These are phyloP conservation scores for Sequoia sempervirens DNA, from an alignment of 75 land plant species.

Conservation along the genomic window DNA sequence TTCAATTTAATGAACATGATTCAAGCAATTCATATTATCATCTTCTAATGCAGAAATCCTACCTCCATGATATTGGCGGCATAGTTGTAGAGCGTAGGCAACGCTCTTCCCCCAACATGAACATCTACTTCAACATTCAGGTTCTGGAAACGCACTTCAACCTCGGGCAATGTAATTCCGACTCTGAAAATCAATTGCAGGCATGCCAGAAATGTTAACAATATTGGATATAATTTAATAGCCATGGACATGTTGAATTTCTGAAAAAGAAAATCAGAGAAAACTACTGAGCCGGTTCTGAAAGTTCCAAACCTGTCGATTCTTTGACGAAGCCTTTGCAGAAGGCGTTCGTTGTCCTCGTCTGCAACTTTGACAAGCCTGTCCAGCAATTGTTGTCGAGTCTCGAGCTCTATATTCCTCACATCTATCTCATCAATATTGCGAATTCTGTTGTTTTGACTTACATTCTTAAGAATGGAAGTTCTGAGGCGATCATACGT, in stretches of 20 bases:
- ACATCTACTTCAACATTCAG: slow-evolving; percentile 26
- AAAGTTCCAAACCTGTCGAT: slow-evolving; percentile 21
- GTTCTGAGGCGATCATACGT: slow-evolving; percentile 27
- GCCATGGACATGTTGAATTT: neutral
- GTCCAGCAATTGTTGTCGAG: slow-evolving; percentile 31
- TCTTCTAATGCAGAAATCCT: neutral
- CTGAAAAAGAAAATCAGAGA: neutral
- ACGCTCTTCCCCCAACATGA: slow-evolving; percentile 26
- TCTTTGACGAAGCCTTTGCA: slow-evolving; percentile 31
- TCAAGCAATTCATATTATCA: too few species aligned
- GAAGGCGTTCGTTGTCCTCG: slow-evolving; percentile 39
- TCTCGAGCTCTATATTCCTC: slow-evolving; percentile 15
- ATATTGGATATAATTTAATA: neutral
- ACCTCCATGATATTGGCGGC: slow-evolving; percentile 26
- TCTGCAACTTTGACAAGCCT: slow-evolving; percentile 38
- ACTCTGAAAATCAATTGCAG: slow-evolving; percentile 21
- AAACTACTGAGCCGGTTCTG: too few species aligned
- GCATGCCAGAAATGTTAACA: neutral
- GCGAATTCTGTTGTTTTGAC: neutral
- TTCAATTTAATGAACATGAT: too few species aligned
- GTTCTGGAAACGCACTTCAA: slow-evolving; percentile 46
- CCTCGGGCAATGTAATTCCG: slow-evolving; percentile 37
- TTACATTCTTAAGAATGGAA: slow-evolving; percentile 10
- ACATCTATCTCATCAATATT: slow-evolving; percentile 25
- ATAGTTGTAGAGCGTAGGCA: slow-evolving; percentile 36